phyloP scores from a whole-genome alignment of 2,329 filamentous ascomycete genomes.

The Ophiostoma sp. region DNA sequence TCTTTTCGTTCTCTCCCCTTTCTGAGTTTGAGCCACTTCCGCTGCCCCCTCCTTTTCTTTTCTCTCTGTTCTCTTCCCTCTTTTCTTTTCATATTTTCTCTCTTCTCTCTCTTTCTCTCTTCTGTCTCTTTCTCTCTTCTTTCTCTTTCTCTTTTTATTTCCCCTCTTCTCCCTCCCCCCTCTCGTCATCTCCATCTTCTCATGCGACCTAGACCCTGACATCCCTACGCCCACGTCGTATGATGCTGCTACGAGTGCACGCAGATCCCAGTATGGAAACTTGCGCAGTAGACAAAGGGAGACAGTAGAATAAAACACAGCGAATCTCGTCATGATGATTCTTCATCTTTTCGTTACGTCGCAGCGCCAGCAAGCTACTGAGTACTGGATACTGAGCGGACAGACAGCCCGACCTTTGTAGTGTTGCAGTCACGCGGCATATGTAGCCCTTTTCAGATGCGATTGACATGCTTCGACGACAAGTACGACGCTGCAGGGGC shows the following conservation, averaged over 20 bases:
- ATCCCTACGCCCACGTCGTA: no score
- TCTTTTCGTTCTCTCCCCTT: neutral
- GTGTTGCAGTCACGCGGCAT: neutral
- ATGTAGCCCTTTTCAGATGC: conserved; percentile 14
- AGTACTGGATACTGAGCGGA: no score
- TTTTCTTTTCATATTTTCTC: neutral
- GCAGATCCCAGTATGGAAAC: neutral
- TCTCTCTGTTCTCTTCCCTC: neutral
- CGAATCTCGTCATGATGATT: conserved; percentile 6
- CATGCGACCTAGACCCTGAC: neutral
- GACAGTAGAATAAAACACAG: neutral
- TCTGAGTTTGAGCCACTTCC: no score
- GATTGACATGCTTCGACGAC: neutral
- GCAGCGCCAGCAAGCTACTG: no score
- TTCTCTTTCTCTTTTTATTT: neutral
- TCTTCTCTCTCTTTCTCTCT: neutral
- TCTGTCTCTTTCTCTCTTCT: neutral
- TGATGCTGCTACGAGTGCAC: neutral
- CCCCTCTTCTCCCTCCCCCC: neutral
- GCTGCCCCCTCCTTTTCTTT: no score
- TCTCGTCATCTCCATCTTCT: no score
- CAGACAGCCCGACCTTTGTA: neutral
- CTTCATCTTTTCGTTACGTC: neutral
- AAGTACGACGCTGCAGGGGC: conserved; percentile 11
- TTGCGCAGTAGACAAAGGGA: neutral